Evolutionary conservation across 176 grass and related monocot species (phyloP).

Genomic region (barley (Hordeum vulgare)): DNA sequence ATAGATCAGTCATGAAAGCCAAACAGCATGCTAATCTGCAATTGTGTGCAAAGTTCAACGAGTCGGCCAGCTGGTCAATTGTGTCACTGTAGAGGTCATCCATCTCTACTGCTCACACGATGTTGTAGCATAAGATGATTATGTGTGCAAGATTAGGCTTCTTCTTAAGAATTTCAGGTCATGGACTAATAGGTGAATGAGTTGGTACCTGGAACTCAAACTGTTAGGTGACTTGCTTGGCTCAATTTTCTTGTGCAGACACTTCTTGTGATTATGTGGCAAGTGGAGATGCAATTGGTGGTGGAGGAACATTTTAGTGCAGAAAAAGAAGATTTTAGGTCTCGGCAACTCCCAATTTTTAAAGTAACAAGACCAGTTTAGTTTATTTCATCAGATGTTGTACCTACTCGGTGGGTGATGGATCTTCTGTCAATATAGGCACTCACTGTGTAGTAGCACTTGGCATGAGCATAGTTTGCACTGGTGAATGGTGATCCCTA

Average conservation of each 20-base stretch:
- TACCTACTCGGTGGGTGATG: neutral
- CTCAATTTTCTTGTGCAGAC: neutral
- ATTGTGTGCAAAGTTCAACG: no score
- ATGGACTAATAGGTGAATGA: neutral
- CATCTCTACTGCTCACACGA: no score
- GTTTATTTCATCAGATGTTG: neutral
- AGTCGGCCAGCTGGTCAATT: no score
- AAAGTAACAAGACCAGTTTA: no score
- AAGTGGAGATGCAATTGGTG: neutral
- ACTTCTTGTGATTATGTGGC: neutral
- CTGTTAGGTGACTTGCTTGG: constrained; percentile 2
- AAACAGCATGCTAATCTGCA: no score
- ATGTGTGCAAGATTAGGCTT: no score
- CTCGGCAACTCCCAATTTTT: no score
- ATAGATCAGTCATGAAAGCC: no score
- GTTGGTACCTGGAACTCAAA: neutral
- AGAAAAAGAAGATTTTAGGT: neutral
- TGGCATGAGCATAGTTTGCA: neutral
- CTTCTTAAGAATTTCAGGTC: neutral
- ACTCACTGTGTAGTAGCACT: neutral
- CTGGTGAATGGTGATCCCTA: no score
- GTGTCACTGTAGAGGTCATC: no score
- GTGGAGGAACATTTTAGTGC: neutral
- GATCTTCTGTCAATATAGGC: constrained; percentile 2
- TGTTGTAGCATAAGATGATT: no score